phyloP scores from a whole-genome alignment of 2,329 filamentous ascomycete species.

The Penicillium sp. region DNA sequence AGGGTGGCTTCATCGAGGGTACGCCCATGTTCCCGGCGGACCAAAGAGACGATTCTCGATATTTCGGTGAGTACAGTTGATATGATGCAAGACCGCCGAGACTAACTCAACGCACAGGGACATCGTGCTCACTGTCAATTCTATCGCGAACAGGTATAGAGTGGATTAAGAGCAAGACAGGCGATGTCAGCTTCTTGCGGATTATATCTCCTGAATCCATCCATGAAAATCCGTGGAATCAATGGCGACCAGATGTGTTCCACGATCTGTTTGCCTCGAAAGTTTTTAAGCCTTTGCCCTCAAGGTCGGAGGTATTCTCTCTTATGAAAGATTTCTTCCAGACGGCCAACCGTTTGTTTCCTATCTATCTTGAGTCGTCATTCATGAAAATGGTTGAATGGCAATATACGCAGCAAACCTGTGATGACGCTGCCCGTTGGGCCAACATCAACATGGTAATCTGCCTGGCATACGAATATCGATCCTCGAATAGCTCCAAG shows the following conservation, averaged over 20 bases:
- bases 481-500: slow-evolving; percentile 87
- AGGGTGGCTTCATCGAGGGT: slow-evolving; percentile 51
- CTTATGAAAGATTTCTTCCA: slow-evolving; percentile 88
- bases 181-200: slow-evolving; percentile 82
- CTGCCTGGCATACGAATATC: slow-evolving; percentile 81
- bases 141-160: slow-evolving; percentile 94
- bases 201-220: slow-evolving; percentile 80
- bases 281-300: slow-evolving; percentile 75
- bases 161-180: slow-evolving; percentile 94
- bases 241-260: slow-evolving; percentile 96
- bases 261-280: slow-evolving; percentile 80
- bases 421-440: slow-evolving; percentile 94
- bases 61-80: slow-evolving; percentile 53
- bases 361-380: slow-evolving; percentile 88
- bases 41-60: slow-evolving; percentile 83
- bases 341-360: slow-evolving; percentile 97
- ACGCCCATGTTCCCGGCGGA: slow-evolving; percentile 84
- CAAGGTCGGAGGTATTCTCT: slow-evolving; percentile 80
- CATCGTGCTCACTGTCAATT: slow-evolving; percentile 91
- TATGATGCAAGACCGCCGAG: not conserved
- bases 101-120: slow-evolving; percentile 56
- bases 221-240: slow-evolving; percentile 84
- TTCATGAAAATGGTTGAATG: slow-evolving; percentile 95
- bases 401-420: slow-evolving; percentile 87
- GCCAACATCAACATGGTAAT: slow-evolving; percentile 87